These are phyloP conservation scores for Silene coronaria DNA, from an alignment of 179 eudicot species.

Conservation along the genomic window DNA sequence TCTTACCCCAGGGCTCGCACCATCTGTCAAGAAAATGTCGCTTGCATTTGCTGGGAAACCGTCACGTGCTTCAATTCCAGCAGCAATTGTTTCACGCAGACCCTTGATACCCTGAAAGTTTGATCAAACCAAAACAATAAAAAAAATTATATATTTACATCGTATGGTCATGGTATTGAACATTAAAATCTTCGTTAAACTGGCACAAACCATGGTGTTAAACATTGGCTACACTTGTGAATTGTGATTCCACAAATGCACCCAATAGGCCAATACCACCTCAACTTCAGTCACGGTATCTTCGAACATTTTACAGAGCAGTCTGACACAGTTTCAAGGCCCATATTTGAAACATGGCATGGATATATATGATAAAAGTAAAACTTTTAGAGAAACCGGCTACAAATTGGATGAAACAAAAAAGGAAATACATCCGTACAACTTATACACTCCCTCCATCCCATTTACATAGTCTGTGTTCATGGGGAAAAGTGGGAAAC, in stretches of 20 bases:
- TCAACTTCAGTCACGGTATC: no score
- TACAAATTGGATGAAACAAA: no score
- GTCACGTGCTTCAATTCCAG: conserved; percentile 91
- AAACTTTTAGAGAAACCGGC: no score
- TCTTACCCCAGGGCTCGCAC: conserved; percentile 58
- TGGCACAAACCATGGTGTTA: not conserved
- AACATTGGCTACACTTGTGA: no score
- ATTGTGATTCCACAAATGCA: no score
- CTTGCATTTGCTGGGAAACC: conserved; percentile 81
- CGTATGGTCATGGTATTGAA: not conserved
- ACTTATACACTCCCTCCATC: no score
- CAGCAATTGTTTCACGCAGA: conserved; percentile 77
- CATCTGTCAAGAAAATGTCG: conserved; percentile 92
- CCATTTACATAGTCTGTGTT: no score
- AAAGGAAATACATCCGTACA: no score
- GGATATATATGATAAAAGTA: no score
- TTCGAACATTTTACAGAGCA: not conserved
- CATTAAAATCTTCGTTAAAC: not conserved
- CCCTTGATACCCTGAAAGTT: conserved; percentile 70
- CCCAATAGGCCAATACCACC: no score
- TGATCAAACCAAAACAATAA: not conserved
- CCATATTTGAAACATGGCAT: no score
- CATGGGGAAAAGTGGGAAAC: no score
- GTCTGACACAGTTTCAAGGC: not conserved
- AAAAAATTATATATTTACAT: not conserved